Conservation (phyloP, 352 stramenopile species). For the Pythium phragmitis region DNA sequence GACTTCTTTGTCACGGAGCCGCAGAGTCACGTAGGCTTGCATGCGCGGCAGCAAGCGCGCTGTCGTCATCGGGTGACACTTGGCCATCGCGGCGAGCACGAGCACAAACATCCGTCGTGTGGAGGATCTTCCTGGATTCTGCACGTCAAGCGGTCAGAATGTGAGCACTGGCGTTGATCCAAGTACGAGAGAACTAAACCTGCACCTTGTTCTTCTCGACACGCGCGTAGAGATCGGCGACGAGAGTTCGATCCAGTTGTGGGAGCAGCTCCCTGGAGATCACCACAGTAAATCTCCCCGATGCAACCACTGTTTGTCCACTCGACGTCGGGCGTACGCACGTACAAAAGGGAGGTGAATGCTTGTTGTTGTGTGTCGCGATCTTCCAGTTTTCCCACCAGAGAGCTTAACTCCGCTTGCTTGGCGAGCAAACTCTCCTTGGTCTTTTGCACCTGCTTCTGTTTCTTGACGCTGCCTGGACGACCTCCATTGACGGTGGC, state of each 20-base stretch:
- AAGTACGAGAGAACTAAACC: background rate
- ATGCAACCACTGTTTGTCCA: background rate
- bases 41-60: slow-evolving; percentile 44
- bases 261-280: slow-evolving; percentile 39
- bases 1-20: slow-evolving; percentile 53
- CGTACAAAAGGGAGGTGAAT: slow-evolving; percentile 47
- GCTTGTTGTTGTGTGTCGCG: slow-evolving; percentile 66
- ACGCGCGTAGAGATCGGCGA: slow-evolving; percentile 39
- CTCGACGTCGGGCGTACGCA: slow-evolving; percentile 2
- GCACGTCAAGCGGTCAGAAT: background rate
- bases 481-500: background rate
- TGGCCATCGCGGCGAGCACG: slow-evolving; percentile 51
- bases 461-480: slow-evolving; percentile 24
- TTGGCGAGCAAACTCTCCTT: slow-evolving; percentile 38
- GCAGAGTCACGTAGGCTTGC: slow-evolving; percentile 42
- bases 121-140: slow-evolving; percentile 44
- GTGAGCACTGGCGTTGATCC: background rate
- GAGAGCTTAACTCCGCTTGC: slow-evolving; percentile 40
- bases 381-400: slow-evolving; percentile 63
- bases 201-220: slow-evolving; percentile 67
- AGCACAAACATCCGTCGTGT: slow-evolving; percentile 62
- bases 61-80: slow-evolving; percentile 35
- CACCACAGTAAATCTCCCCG: background rate
- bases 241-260: slow-evolving; percentile 32
- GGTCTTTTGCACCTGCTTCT: slow-evolving; percentile 37